Conservation (phyloP, 768 basidiomycete species). For the Calocybe cyanea region DNA sequence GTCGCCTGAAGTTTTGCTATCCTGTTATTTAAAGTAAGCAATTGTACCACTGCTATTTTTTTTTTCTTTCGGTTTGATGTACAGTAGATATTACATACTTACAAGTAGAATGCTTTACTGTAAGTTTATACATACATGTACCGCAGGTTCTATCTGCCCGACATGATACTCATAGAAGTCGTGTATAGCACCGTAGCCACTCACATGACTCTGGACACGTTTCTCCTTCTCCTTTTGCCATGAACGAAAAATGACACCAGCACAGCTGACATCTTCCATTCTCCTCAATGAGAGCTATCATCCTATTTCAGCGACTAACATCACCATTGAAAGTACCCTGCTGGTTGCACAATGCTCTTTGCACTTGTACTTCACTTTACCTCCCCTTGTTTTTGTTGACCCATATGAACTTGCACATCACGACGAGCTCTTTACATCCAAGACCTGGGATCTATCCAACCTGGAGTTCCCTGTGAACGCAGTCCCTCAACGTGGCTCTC, state of each 20-base stretch:
- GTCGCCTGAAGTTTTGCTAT: no score
- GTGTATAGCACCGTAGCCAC: no score
- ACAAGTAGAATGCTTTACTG: no score
- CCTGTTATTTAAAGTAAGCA: no score
- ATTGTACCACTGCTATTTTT: no score
- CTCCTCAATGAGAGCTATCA: slow-evolving; percentile 35
- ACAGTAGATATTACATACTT: no score
- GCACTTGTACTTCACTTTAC: slow-evolving; percentile 36
- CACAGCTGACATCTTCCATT: slow-evolving; percentile 25
- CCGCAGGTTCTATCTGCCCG: no score
- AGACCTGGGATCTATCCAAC: slow-evolving; percentile 38
- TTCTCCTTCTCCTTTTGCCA: no score
- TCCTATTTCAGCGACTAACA: slow-evolving; percentile 27
- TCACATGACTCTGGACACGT: no score
- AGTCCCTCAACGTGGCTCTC: slow-evolving; percentile 21
- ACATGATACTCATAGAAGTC: no score
- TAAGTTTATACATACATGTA: no score
- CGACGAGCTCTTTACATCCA: slow-evolving; percentile 32
- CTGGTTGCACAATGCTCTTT: slow-evolving; percentile 27
- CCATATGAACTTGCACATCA: slow-evolving; percentile 43
- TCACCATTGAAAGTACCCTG: slow-evolving; percentile 18
- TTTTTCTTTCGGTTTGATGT: no score
- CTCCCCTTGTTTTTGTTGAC: slow-evolving; percentile 43
- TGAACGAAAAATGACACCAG: slow-evolving; percentile 1
- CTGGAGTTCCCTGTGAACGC: slow-evolving; percentile 44